These are phyloP conservation scores for Globisporangium uncinulatum DNA, from an alignment of 352 stramenopile genomes.

Conservation along the genomic window DNA sequence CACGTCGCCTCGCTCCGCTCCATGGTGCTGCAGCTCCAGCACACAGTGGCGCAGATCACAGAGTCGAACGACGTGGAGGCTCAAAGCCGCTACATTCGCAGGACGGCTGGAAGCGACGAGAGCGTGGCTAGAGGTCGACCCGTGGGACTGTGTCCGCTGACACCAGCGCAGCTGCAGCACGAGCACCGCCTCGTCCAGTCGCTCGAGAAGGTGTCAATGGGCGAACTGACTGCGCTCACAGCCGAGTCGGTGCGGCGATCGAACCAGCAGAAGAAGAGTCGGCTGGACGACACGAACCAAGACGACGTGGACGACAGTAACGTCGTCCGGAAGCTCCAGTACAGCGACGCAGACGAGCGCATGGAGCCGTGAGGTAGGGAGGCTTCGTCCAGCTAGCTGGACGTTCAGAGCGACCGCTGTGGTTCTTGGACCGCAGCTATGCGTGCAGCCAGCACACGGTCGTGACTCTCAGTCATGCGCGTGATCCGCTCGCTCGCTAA, in stretches of 20 bases:
- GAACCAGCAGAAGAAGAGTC: conserved; percentile 14
- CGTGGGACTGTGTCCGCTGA: conserved; percentile 34
- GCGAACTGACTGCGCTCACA: conserved; percentile 27
- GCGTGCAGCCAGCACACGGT: conserved; percentile 38
- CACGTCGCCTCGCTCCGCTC: conserved; percentile 25
- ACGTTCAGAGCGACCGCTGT: not conserved
- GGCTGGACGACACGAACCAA: not conserved
- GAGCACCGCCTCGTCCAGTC: conserved; percentile 40
- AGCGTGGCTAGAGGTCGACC: not conserved
- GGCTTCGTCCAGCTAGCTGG: not conserved
- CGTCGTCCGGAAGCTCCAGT: conserved; percentile 15
- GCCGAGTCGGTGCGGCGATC: conserved; percentile 25
- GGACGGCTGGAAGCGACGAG: conserved; percentile 16
- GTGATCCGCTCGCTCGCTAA: conserved; percentile 80
- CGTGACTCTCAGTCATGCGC: conserved; percentile 65
- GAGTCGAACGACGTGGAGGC: conserved; percentile 29
- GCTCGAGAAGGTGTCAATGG: conserved; percentile 47
- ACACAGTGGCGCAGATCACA: conserved; percentile 22
- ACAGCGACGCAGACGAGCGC: conserved; percentile 10
- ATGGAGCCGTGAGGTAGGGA: conserved; percentile 11
- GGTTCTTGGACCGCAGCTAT: conserved; percentile 16
- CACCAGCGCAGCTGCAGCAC: conserved; percentile 28
- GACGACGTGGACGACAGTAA: not conserved
- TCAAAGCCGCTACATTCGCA: conserved; percentile 28
- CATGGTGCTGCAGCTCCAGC: conserved; percentile 30